Conservation (phyloP, 768 basidiomycete species). For the Baorangia bicolor region DNA sequence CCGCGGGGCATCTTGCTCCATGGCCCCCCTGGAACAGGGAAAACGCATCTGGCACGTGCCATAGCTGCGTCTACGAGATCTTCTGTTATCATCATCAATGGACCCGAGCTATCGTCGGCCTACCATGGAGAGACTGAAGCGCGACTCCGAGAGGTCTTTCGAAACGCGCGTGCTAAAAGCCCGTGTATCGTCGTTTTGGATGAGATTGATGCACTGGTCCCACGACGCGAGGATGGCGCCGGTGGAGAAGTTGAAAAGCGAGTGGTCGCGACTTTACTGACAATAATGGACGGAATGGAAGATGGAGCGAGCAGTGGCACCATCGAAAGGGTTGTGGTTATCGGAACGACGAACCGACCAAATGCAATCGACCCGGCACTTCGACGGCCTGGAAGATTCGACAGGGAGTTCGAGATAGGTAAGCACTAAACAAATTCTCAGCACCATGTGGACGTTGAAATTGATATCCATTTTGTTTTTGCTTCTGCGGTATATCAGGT, state of each 20-base stretch:
- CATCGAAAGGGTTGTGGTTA: constrained; percentile 75
- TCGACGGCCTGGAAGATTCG: constrained; percentile 86
- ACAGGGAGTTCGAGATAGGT: constrained; percentile 96
- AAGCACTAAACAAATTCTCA: constrained; percentile 17
- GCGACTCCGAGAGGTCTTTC: constrained; percentile 85
- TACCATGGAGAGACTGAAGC: constrained; percentile 98
- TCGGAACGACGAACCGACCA: constrained; percentile 94
- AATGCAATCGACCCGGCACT: constrained; percentile 96
- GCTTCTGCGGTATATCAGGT: constrained; percentile 45
- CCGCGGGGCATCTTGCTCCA: constrained; percentile 94
- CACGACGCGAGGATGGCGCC: constrained; percentile 82
- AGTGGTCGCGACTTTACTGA: constrained; percentile 92
- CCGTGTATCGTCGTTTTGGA: constrained; percentile 95
- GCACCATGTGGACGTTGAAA: background rate
- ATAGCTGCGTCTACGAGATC: constrained; percentile 87
- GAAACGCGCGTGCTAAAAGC: constrained; percentile 72
- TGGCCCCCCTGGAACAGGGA: constrained; percentile 97
- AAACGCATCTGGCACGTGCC: constrained; percentile 93
- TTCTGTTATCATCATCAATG: constrained; percentile 90
- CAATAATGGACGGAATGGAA: constrained; percentile 90
- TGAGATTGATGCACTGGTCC: constrained; percentile 94
- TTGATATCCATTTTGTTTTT: background rate
- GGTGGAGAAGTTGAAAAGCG: constrained; percentile 96
- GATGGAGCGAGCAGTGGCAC: constrained; percentile 40
- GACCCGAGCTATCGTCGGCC: constrained; percentile 91